Percentiles rank a stretch among this genome's conserved stretches.
phyloP scores from a whole-genome alignment of 2,329 filamentous ascomycete species.

The Ceratocystis albifundus region DNA sequence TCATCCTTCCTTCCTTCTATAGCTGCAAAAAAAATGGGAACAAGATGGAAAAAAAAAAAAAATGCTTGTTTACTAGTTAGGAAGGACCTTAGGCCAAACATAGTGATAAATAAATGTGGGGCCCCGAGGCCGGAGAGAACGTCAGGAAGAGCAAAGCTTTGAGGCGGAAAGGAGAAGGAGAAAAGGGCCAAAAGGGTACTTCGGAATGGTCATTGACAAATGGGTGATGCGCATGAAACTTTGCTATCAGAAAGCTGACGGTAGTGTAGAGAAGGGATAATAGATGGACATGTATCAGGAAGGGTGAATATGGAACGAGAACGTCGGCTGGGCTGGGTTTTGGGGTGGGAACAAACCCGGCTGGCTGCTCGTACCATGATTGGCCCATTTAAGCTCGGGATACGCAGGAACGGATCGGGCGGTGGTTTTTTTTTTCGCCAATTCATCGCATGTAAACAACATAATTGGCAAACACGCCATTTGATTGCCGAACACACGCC shows the following conservation, averaged over 20 bases:
- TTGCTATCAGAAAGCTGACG: background rate
- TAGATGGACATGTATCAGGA: background rate
- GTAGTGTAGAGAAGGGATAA: background rate
- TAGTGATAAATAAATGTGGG: background rate
- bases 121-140: constrained; percentile 15
- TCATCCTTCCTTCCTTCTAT: constrained; percentile 13
- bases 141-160: background rate
- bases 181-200: background rate
- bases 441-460: constrained; percentile 4
- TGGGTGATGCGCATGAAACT: background rate
- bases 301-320: background rate
- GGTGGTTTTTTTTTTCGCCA: constrained; percentile 5
- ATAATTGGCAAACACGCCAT: constrained; percentile 1
- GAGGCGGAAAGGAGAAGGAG: background rate
- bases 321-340: constrained; percentile 5
- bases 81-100: background rate
- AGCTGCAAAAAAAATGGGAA: constrained; percentile 3
- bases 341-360: background rate
- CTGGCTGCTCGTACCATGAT: background rate
- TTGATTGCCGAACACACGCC: constrained; percentile 5
- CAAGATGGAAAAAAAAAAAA: background rate
- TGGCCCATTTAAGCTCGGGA: constrained; percentile 8
- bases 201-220: background rate
- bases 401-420: constrained; percentile 7
- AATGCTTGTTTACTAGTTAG: background rate